Conservation (phyloP, 257 asterid genomes). For the Mentha longifolia region DNA sequence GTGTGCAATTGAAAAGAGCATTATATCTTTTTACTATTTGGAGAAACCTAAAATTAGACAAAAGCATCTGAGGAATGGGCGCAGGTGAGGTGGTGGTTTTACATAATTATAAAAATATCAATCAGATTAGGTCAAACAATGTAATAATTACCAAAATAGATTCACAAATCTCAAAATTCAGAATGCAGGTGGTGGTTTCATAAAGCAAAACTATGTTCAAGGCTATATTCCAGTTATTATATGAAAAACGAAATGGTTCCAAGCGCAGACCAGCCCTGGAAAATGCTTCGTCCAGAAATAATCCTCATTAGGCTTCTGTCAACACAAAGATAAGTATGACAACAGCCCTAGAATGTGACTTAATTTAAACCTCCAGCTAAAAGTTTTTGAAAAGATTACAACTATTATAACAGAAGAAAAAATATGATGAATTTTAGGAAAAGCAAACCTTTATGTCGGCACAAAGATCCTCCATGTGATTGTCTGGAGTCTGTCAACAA, state of each 20-base stretch:
- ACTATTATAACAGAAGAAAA: background rate
- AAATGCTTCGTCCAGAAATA: slow-evolving; percentile 5
- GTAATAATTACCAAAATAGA: background rate
- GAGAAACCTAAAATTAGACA: background rate
- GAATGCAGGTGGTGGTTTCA: background rate
- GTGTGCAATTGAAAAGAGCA: slow-evolving; percentile 8
- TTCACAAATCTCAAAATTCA: background rate
- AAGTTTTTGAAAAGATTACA: slow-evolving; percentile 2
- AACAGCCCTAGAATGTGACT: background rate
- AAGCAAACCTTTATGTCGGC: slow-evolving; percentile 70
- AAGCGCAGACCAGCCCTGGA: slow-evolving; percentile 13
- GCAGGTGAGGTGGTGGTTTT: too few species aligned
- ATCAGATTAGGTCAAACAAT: background rate
- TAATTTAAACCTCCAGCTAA: slow-evolving; percentile 10
- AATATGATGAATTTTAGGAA: slow-evolving; percentile 9
- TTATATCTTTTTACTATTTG: background rate
- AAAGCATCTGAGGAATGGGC: background rate
- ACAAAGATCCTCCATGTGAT: slow-evolving; percentile 78
- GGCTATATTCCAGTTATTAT: slow-evolving; percentile 15
- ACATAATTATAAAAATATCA: slow-evolving; percentile 12
- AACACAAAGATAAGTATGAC: slow-evolving; percentile 12
- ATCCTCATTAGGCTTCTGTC: slow-evolving; percentile 9
- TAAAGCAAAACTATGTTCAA: background rate
- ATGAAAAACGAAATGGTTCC: background rate
- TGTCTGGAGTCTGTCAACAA: slow-evolving; percentile 62